Percentiles rank a stretch among this genome's conserved stretches.
phyloP scores from a whole-genome alignment of 1,139 yeast genomes.

The Taiozyma onychis region DNA sequence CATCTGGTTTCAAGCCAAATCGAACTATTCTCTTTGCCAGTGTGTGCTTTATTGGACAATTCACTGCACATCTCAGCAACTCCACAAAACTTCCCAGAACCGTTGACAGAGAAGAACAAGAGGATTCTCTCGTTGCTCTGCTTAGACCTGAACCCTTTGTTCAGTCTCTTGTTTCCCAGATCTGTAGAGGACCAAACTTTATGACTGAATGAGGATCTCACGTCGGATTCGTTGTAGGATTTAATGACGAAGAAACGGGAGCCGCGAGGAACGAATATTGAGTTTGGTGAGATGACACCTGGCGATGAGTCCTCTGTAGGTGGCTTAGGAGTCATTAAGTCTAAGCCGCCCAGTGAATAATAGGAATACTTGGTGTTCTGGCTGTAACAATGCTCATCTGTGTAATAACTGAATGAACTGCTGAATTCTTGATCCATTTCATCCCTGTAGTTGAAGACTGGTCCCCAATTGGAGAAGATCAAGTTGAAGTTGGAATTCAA shows the following conservation, averaged over 20 bases:
- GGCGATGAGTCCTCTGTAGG: not conserved
- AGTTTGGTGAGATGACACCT: constrained; percentile 10
- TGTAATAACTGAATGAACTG: not conserved
- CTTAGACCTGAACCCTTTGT: constrained; percentile 31
- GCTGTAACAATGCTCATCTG: not conserved
- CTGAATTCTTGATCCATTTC: not conserved
- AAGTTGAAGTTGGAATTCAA: constrained; percentile 16
- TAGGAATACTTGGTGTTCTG: not conserved
- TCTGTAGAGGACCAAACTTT: constrained; percentile 58
- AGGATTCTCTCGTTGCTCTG: constrained; percentile 29
- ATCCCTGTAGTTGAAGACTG: constrained; percentile 3
- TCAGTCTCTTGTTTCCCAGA: constrained; percentile 47
- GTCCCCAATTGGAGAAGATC: constrained; percentile 12
- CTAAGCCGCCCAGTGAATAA: not conserved
- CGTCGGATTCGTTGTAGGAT: constrained; percentile 44
- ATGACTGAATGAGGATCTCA: constrained; percentile 42
- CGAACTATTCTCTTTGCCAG: constrained; percentile 25
- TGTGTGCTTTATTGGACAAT: constrained; percentile 23
- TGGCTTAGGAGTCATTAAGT: not conserved
- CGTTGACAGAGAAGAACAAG: constrained; percentile 53
- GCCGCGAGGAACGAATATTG: constrained; percentile 23
- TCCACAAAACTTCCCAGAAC: constrained; percentile 57
- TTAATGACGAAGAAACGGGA: constrained; percentile 52
- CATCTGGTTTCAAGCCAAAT: constrained; percentile 47
- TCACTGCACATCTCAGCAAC: constrained; percentile 49